phyloP scores from a whole-genome alignment of 2,329 filamentous ascomycete species.

The Cryphonectria nitschkei region DNA sequence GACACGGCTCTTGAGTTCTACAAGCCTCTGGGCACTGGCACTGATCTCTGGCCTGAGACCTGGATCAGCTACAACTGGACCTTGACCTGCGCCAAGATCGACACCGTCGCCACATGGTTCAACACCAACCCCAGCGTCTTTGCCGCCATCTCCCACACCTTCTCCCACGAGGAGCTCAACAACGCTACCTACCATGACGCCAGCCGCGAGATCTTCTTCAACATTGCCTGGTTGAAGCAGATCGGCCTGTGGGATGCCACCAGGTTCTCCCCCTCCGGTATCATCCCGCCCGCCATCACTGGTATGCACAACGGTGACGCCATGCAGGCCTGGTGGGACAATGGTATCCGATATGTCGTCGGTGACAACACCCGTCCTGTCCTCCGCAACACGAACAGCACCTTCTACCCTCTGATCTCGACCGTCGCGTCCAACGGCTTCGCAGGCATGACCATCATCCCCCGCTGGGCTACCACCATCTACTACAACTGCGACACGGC shows the following conservation, averaged over 20 bases:
- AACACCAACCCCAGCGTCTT: slow-evolving; percentile 58
- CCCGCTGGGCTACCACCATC: slow-evolving; percentile 64
- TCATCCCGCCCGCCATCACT: slow-evolving; percentile 67
- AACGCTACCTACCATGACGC: slow-evolving; percentile 64
- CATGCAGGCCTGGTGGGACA: slow-evolving; percentile 61
- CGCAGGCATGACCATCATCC: slow-evolving; percentile 59
- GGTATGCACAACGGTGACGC: slow-evolving; percentile 68
- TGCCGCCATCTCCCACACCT: slow-evolving; percentile 65
- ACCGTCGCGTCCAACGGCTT: slow-evolving; percentile 55
- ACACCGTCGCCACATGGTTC: slow-evolving; percentile 59
- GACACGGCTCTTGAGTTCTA: slow-evolving; percentile 50
- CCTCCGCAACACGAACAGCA: slow-evolving; percentile 55
- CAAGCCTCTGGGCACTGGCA: slow-evolving; percentile 55
- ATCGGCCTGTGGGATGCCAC: slow-evolving; percentile 50
- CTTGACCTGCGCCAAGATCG: slow-evolving; percentile 51
- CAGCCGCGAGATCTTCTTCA: slow-evolving; percentile 61
- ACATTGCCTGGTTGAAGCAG: slow-evolving; percentile 61
- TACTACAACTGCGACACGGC: slow-evolving; percentile 67
- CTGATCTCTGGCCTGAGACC: slow-evolving; percentile 52
- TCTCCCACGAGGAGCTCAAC: slow-evolving; percentile 61
- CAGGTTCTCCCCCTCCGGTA: slow-evolving; percentile 55
- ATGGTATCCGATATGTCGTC: slow-evolving; percentile 63
- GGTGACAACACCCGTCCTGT: slow-evolving; percentile 64
- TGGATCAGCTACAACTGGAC: slow-evolving; percentile 57
- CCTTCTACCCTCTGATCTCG: slow-evolving; percentile 59